Base-by-base conservation (phyloP, 352 stramenopile genomes). In the Phytophthora ohioensis region DNA sequence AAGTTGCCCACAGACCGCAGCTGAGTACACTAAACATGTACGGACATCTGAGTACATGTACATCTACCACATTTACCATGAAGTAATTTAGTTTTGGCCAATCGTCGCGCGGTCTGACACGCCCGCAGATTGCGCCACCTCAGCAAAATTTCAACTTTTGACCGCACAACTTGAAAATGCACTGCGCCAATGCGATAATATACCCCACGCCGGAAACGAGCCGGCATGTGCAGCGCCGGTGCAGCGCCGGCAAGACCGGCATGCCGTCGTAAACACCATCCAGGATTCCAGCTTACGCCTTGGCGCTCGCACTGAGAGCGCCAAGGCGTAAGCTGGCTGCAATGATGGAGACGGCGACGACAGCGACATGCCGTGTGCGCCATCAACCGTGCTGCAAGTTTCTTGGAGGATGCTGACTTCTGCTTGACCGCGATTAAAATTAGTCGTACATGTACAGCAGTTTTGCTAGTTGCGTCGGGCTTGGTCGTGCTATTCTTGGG, bases 121-220 rank as follows among this genome's bases (percentile, higher is more conserved):
- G 1, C 21, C 21, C 21, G 15, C 42, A 27, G 62, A 71, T 71
- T 71, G 55, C 64, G 55, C 64, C 64, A 65, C 17, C 47, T 36
- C 45, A 65, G 45, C 45, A 10, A 70, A 65, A 58, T 46, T 65
- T 70, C 46, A 70, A 64, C 47, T 70, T 61, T 67, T 48, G 36
- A 42, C 10, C 31, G 9, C 55, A 21, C 47, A 65, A 70, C 15
- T 58, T 70, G 13, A 70, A 59, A 70, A 54, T 70, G 35, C 8
- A 58, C 51, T 5, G 12, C 34, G 5, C 34, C 32, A 47, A 8
- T 17, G 38, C 13, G 34, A 47, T 47, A 47, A 6, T 46, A 39
- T 56, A 57, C 35, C 17, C 45, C 58, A 38, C 21, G 12, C 32
- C 3, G 13, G 21, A 10, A 57, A 62, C 12, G 21, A 27, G 21